These are phyloP conservation scores for Eutypella sp. DNA, from an alignment of 2,329 filamentous ascomycete species.

Conservation along the genomic window DNA sequence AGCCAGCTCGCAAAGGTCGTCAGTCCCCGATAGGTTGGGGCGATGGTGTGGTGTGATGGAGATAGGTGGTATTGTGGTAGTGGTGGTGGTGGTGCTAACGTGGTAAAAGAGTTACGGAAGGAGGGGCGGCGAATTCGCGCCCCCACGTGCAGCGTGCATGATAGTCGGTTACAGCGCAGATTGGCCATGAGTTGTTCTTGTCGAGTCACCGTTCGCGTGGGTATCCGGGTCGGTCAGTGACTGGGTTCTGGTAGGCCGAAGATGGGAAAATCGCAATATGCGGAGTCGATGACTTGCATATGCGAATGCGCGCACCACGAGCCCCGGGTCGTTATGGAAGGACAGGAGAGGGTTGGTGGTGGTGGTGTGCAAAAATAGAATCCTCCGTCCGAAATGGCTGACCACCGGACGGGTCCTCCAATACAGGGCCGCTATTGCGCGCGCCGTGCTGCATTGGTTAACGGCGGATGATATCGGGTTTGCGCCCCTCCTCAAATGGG, in stretches of 20 bases:
- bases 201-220: constrained; percentile 13
- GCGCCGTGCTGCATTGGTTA: no score
- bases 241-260: constrained; percentile 8
- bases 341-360: no score
- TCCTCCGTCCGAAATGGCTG: constrained; percentile 2
- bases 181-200: constrained; percentile 9
- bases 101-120: no score
- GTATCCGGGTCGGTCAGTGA: constrained; percentile 9
- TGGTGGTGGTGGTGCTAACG: neutral
- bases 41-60: constrained; percentile 1
- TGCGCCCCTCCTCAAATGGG: no score
- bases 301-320: constrained; percentile 12
- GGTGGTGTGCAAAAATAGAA: constrained; percentile 16
- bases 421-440: neutral
- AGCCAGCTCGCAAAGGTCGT: constrained; percentile 22
- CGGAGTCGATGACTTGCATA: constrained; percentile 17
- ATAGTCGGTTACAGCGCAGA: constrained; percentile 3
- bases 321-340: no score
- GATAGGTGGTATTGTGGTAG: constrained; percentile 1
- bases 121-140: neutral
- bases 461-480: no score
- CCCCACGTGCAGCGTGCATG: neutral
- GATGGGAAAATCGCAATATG: no score
- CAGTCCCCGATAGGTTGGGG: neutral
- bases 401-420: neutral